Conservation (phyloP, 192 early-diverging fungal species). For the Coemansia sp. region DNA sequence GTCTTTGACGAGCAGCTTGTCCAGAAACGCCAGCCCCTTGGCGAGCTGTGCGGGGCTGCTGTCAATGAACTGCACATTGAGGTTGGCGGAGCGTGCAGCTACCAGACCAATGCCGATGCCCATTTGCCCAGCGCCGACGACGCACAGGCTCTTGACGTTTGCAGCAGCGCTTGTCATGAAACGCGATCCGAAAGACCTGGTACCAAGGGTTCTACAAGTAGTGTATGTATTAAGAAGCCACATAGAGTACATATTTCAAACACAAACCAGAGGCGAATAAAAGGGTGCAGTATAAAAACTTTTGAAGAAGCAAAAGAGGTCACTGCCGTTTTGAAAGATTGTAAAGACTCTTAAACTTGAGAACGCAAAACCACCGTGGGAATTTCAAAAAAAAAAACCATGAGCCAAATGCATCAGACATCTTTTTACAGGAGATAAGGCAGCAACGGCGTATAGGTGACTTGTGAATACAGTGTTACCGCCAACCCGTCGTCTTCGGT, state of each 20-base stretch:
- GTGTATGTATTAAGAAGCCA: slow-evolving; percentile 2
- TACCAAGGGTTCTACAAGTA: neutral
- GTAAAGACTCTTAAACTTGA: neutral
- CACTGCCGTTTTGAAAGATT: neutral
- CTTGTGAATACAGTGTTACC: slow-evolving; percentile 25
- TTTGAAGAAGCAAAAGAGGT: slow-evolving; percentile 7
- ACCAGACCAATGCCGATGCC: slow-evolving; percentile 90
- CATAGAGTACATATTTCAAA: neutral
- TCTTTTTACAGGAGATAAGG: slow-evolving; percentile 6
- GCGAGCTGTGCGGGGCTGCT: slow-evolving; percentile 72
- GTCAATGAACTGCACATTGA: slow-evolving; percentile 81
- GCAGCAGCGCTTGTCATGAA: slow-evolving; percentile 25
- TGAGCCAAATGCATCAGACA: neutral
- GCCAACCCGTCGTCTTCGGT: slow-evolving; percentile 14
- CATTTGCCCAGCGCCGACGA: slow-evolving; percentile 98
- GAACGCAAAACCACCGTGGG: slow-evolving; percentile 14
- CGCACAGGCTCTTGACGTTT: slow-evolving; percentile 62
- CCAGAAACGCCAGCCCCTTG: slow-evolving; percentile 78
- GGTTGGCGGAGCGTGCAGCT: slow-evolving; percentile 75
- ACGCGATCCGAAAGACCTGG: slow-evolving; percentile 12
- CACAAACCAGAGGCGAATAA: neutral
- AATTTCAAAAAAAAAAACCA: neutral
- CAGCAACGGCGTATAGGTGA: slow-evolving; percentile 23
- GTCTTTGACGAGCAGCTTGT: slow-evolving; percentile 86
- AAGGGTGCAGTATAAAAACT: neutral